Evolutionary conservation across 2,329 filamentous ascomycete genomes (phyloP).

Genomic region (Simplicillium sp.): DNA sequence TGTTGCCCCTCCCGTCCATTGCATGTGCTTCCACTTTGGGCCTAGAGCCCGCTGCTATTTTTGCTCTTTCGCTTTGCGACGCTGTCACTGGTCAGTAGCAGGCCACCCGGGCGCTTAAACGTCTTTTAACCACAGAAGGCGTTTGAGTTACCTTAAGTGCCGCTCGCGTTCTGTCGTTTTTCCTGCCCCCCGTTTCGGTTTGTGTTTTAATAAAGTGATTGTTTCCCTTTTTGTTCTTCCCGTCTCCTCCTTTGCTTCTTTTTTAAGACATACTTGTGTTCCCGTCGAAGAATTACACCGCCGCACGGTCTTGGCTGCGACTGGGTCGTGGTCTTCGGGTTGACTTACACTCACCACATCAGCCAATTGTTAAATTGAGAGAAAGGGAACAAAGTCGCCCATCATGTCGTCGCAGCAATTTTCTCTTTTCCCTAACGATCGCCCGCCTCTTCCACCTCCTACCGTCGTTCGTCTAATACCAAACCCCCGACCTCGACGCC

Average conservation of each 20-base stretch:
- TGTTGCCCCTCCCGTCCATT: neutral
- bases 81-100: no score
- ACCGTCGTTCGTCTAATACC: constrained; percentile 23
- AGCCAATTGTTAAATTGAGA: constrained; percentile 14
- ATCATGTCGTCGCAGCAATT: constrained; percentile 33
- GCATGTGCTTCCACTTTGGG: neutral
- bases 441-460: constrained; percentile 22
- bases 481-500: constrained; percentile 28
- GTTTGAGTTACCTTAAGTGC: no score
- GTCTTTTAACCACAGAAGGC: no score
- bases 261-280: neutral
- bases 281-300: neutral
- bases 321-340: no score
- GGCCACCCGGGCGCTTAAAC: no score
- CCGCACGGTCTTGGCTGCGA: neutral
- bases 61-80: neutral
- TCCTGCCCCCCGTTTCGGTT: no score
- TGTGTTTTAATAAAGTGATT: no score
- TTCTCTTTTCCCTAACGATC: constrained; percentile 46
- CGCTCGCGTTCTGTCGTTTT: no score
- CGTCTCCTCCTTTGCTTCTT: neutral
- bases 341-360: neutral
- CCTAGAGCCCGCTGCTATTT: neutral
- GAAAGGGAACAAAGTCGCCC: constrained; percentile 22
- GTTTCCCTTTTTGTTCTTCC: neutral